Base-by-base conservation (phyloP, 768 basidiomycete species). In the Amanita molliuscula region DNA sequence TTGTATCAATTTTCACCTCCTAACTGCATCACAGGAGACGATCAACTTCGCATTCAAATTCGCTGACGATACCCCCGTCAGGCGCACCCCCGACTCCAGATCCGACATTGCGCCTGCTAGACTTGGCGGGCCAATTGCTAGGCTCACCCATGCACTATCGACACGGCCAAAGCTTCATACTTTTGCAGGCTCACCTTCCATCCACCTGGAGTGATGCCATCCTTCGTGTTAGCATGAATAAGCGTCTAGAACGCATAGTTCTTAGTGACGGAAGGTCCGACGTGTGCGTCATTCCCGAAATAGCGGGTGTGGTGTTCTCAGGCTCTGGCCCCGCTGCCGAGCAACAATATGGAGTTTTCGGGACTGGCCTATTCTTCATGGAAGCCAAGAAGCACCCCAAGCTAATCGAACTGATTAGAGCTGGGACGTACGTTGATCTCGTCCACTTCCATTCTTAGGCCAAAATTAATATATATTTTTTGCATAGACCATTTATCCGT, bases 151-250 rank as follows among this genome's bases (percentile, higher is more conserved):
- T 10, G 54, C 54, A 2, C 60, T 75, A 6, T 70, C 77, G 16
- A 61, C 69, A 8, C 65, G 70, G 0, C 68, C 63, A 1, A 56
- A 63, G 9, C 65, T 84, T 4, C 74, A 69, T 54, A 70, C 66
- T 2, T 68, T 84, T 47, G 65, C 69, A 50, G 76, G 76, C 81
- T 0, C 69, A 74, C 40, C 65, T 81, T 5, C 82, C 82, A 1
- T 69, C 73, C 3, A 65, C 81, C 0, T 83, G 81, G 82, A 79
- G 76, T 61, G 65, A 70, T 38, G 56, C 74, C 11, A 69, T 82
- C 50, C 70, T 78, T 51, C 55, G 70, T 37, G 66, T 82, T 34
- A 67, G 75, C 35, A 47, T 58, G 6, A 82, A 82, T 61, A 70
- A 73, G 0, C 49, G 62, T 1, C 67, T 82, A 44, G 66, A 75